phyloP scores from a whole-genome alignment of 495 filamentous ascomycete species.

The Aspergillus kassunensis region DNA sequence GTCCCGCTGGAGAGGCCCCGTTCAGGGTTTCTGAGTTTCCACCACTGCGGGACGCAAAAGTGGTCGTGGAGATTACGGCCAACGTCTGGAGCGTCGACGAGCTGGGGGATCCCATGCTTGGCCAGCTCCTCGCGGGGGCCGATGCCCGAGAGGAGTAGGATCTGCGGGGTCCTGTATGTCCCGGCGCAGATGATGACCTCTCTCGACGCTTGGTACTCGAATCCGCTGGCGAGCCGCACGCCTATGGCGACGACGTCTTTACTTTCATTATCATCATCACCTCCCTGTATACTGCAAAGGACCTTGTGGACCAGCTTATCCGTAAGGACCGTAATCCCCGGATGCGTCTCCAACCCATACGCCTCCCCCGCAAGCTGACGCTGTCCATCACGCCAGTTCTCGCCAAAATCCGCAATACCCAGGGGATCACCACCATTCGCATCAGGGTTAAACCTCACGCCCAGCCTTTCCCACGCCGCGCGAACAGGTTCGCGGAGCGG shows the following conservation, averaged over 20 bases:
- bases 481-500: slow-evolving; percentile 22
- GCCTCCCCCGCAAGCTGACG: slow-evolving; percentile 27
- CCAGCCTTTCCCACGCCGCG: slow-evolving; percentile 20
- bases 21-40: slow-evolving; percentile 2
- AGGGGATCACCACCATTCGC: slow-evolving; percentile 24
- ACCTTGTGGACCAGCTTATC: slow-evolving; percentile 22
- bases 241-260: slow-evolving; percentile 18
- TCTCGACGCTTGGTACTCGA: slow-evolving; percentile 14
- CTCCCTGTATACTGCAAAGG: no score
- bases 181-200: slow-evolving; percentile 32
- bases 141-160: slow-evolving; percentile 9
- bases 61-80: slow-evolving; percentile 12
- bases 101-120: neutral
- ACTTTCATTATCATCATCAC: slow-evolving; percentile 10
- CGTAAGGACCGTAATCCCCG: slow-evolving; percentile 18
- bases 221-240: slow-evolving; percentile 24
- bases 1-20: neutral
- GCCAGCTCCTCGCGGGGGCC: neutral
- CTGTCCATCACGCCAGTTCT: slow-evolving; percentile 30
- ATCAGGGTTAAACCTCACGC: slow-evolving; percentile 22
- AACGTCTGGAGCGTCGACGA: neutral
- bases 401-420: slow-evolving; percentile 24
- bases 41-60: slow-evolving; percentile 1
- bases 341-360: slow-evolving; percentile 19
- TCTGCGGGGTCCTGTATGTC: slow-evolving; percentile 15